These are phyloP conservation scores for Fusarium gaditjirri DNA, from an alignment of 2,329 filamentous ascomycete genomes.

Conservation along the genomic window DNA sequence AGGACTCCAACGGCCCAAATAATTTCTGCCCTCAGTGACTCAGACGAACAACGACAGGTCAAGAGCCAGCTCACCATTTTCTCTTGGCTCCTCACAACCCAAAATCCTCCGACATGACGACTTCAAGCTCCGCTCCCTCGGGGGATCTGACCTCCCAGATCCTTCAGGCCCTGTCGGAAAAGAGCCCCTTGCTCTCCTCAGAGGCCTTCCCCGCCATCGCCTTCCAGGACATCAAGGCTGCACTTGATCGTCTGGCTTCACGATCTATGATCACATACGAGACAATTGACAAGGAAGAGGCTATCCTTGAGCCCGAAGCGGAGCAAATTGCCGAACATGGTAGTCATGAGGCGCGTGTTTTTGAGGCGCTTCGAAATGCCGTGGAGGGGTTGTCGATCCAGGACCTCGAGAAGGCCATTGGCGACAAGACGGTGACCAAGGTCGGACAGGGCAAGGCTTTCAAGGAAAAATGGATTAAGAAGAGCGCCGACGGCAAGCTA, in stretches of 20 bases:
- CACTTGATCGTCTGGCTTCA: constrained; percentile 85
- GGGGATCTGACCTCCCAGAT: constrained; percentile 72
- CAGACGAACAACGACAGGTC: constrained; percentile 36
- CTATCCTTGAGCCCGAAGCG: constrained; percentile 78
- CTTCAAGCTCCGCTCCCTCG: constrained; percentile 48
- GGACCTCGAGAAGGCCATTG: constrained; percentile 75
- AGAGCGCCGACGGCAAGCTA: constrained; percentile 67
- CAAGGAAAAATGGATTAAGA: constrained; percentile 78
- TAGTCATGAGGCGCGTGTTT: constrained; percentile 85
- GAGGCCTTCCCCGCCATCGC: constrained; percentile 75
- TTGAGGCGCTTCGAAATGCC: constrained; percentile 76
- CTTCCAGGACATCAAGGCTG: constrained; percentile 81
- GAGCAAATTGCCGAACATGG: constrained; percentile 78
- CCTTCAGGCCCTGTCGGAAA: constrained; percentile 71
- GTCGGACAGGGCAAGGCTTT: constrained; percentile 96
- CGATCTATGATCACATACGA: constrained; percentile 90
- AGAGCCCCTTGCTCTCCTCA: constrained; percentile 73
- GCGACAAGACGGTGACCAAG: constrained; percentile 78
- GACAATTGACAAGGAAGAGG: constrained; percentile 81
- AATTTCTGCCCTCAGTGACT: constrained; percentile 44
- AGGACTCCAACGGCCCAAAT: constrained; percentile 34
- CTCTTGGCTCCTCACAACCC: constrained; percentile 20
- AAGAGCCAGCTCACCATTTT: constrained; percentile 19
- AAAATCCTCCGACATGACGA: constrained; percentile 54
- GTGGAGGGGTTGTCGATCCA: constrained; percentile 84